Evolutionary conservation across 2,329 filamentous ascomycete genomes (phyloP).

Genomic region (Pseudogymnoascus sp.): DNA sequence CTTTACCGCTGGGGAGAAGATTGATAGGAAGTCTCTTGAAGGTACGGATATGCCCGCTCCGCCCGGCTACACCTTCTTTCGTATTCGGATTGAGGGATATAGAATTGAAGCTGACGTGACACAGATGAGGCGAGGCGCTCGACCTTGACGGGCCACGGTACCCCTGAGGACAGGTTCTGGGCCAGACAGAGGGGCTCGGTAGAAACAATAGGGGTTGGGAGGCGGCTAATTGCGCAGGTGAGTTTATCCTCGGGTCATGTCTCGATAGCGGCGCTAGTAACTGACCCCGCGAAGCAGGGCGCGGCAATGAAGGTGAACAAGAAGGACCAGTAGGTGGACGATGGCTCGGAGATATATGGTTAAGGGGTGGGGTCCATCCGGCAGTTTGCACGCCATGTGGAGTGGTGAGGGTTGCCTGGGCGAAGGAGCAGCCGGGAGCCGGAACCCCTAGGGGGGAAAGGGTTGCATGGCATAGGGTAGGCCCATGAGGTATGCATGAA

Average conservation of each 20-base stretch:
- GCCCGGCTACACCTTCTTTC: conserved; percentile 16
- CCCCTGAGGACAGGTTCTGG: conserved; percentile 49
- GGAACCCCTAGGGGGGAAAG: not conserved
- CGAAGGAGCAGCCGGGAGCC: not conserved
- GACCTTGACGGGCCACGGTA: conserved; percentile 41
- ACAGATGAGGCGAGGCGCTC: conserved; percentile 48
- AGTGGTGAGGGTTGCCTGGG: not conserved
- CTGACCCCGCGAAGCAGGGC: not conserved
- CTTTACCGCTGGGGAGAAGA: conserved; percentile 48
- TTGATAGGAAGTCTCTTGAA: conserved; percentile 57
- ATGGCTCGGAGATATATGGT: not conserved
- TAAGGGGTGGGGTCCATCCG: not conserved
- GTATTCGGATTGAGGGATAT: conserved; percentile 35
- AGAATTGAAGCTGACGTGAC: conserved; percentile 54
- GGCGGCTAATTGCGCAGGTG: conserved; percentile 35
- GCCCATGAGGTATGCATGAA: not conserved
- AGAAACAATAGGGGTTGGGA: conserved; percentile 47
- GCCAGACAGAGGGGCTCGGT: conserved; percentile 47
- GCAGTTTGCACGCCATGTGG: not conserved
- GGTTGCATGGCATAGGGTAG: not conserved
- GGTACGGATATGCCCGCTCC: conserved; percentile 34
- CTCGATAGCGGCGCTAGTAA: not conserved
- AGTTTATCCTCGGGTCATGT: not conserved
- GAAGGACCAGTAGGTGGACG: not conserved
- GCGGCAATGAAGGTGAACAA: not conserved